Evolutionary conservation across 495 filamentous ascomycete species (phyloP), one percentile per base, ranked within the genome.

Genomic region (Aspergillus ellipticus): DNA sequence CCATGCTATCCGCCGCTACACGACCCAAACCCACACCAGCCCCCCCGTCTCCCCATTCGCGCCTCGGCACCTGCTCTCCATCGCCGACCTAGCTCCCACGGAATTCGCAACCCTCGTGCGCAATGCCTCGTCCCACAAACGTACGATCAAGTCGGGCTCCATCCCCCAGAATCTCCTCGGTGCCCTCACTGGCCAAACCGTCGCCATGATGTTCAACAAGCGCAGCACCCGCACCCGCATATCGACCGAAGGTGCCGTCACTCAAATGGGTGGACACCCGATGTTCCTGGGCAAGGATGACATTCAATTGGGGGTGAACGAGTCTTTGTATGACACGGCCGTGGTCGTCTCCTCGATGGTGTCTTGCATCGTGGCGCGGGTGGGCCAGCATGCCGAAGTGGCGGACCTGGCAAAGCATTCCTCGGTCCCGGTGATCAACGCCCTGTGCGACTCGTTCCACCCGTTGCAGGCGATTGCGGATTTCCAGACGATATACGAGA

Each of bases 201-300:
- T 97, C 11, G 92, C 94, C 55, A 89, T 98, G 85, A 87, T 92
- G 78, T 97, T 98, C 79, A 92, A 79, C 76, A 98, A 98, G 76
- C 85, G 92, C 24, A 92, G 87, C 59, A 98, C 94, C 13, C 81
- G 94, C 45, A 98, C 94, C 15, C 83, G 94, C 47, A 86, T 98
- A 24, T 96, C 90, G 13, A 96, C 91, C 13, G 94, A 98, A 75
- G 84, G 85, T 6, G 94, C 94, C 9, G 82, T 96, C 11, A 82
- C 85, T 16, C 71, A 85, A 41, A 81, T 98, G 77, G 88, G 90
- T 41, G 94, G 94, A 2, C 89, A 96, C 68, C 89, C 94, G 16
- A 94, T 98, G 90, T 98, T 97, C 70, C 74, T 98, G 42, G 89
- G 90, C 49, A 91, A 89, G 66, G 87, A 92, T 42, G 94, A 98